Evolutionary conservation across 2,329 filamentous ascomycete genomes (phyloP), one percentile per base, ranked within the genome.

Genomic region (Claviceps sp.): DNA sequence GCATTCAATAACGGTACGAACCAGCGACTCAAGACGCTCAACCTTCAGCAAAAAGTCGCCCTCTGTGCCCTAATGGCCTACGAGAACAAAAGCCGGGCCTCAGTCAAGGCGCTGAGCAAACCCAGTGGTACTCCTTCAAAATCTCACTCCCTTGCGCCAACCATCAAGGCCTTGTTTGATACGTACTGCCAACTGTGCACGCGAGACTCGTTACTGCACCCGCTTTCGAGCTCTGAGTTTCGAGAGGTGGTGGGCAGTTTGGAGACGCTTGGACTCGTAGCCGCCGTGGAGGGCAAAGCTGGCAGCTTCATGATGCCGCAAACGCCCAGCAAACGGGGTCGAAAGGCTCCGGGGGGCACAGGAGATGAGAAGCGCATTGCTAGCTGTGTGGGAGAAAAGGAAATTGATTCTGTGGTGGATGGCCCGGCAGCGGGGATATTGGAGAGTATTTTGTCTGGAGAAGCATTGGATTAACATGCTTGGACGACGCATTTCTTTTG

Each of bases 11-110:
- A 96, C 60, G 90, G 90, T 38, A 86, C 89, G 1, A 80, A 77
- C 13, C 88, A 96, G 60, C 81, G 93, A 53, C 79, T 98, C 14
- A 85, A 86, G 66, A 82, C 84, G 4, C 79, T 98, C 52, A 98
- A 97, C 64, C 76, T 98, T 2, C 94, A 98, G 64, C 93, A 98
- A 67, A 97, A 95, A 67, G 93, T 91, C 4, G 89, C 91, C 0
- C 76, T 98, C 9, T 98, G 93, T 70, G 82, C 91, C 0, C 75
- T 98, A 14, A 77, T 91, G 41, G 88, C 88, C 2, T 80, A 93
- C n/a, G 90, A 96, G 65, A 87, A 85, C 60, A 82, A 81, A 56
- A 84, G 79, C 58, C 75, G 80, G 48, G 71, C 71, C 7, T 61
- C 54, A 51, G 70, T 72, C 52, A 78, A 70, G 60, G 70, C 70